phyloP scores from a whole-genome alignment of 148 eudicot species.

The Salicornia ramosissima region DNA sequence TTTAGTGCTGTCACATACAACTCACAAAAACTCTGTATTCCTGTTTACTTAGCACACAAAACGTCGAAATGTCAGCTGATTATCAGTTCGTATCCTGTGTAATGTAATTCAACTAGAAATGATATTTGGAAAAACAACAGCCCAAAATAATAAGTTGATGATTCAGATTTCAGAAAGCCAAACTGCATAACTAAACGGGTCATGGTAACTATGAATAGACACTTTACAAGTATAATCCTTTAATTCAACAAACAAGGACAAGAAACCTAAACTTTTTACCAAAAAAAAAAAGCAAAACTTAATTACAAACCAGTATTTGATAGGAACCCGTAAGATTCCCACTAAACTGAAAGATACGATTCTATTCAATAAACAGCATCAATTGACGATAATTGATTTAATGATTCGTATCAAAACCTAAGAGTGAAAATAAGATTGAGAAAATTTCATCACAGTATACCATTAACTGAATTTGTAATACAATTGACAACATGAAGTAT shows the following conservation, averaged over 20 bases:
- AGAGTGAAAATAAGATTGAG: background rate
- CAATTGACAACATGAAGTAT: background rate
- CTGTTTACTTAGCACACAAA: constrained; percentile 13
- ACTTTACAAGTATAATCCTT: background rate
- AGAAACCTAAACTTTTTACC: background rate
- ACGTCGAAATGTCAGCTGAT: background rate
- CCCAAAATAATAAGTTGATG: background rate
- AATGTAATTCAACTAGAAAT: background rate
- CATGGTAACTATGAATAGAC: too few species aligned
- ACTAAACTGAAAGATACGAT: background rate
- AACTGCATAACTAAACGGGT: too few species aligned
- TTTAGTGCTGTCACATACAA: background rate
- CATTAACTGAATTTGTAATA: background rate
- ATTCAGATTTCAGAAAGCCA: background rate
- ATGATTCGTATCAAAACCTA: background rate
- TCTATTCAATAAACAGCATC: background rate
- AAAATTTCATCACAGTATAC: too few species aligned
- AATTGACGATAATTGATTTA: background rate
- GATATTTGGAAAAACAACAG: background rate
- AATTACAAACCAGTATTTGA: background rate
- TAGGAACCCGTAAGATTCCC: background rate
- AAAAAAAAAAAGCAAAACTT: background rate
- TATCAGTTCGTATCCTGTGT: background rate
- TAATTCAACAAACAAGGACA: background rate
- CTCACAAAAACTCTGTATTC: background rate